Evolutionary conservation across 2,329 filamentous ascomycete genomes (phyloP), one percentile per base, ranked within the genome.

Genomic region (Pseudonectria foliicola): DNA sequence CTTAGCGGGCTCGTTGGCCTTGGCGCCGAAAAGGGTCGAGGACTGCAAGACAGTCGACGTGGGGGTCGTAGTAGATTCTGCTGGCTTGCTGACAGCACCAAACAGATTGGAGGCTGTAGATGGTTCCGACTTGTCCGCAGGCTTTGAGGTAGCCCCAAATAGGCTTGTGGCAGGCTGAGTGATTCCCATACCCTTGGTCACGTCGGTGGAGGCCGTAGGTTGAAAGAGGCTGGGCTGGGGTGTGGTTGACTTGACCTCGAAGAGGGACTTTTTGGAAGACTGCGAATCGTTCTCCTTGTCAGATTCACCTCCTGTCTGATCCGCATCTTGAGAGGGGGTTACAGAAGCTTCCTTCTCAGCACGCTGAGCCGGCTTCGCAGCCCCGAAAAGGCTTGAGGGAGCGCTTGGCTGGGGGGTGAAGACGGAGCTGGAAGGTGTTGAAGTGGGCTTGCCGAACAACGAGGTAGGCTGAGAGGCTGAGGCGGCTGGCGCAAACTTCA

Each of bases 401-500:
- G 56, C 38, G 7, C 54, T 44, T 16, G 58, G 51, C 48, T 67
- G 64, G 7, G 59, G 39, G n/a, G 58, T 50, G 28, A 66, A 64
- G 18, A 61, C 39, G 25, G 56, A 56, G 39, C 50, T 56, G 34
- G 54, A 45, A 31, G 53, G 50, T 25, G 48, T 48, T 18, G 56
- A 48, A 15, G 44, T 46, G 35, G 47, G 12, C 18, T 45, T 50
- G 34, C 59, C 54, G 40, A 66, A 63, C 10, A 58, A 52, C 43
- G 46, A 55, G 24, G 45, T 42, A 25, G 57, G 35, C 21, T 57
- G 50, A 10, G 54, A 37, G 13, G 56, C 34, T 15, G 56, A 34
- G 7, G 54, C 49, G 32, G 53, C 41, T 28, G 64, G 55, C 10
- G 64, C 64, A 48, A 76, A 76, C 50, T 75, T 76, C 53, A 79